A percentile compares a stretch with the other conserved stretches of the same genome.
phyloP scores from a whole-genome alignment of 768 basidiomycete species.

The Pulveroboletus sp. region DNA sequence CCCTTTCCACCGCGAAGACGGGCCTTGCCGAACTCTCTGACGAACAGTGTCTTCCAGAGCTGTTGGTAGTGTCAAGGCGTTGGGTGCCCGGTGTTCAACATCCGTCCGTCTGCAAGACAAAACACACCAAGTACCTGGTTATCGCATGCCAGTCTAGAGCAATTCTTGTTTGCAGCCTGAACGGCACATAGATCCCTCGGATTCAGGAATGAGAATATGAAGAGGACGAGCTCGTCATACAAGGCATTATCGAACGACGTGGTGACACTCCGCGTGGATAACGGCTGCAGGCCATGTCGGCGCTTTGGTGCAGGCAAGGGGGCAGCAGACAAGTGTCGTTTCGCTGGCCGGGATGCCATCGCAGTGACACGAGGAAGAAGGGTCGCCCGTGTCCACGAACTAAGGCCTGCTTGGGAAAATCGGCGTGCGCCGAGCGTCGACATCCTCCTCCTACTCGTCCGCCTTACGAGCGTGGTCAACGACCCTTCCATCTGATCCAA shows the following conservation, averaged over 20 bases:
- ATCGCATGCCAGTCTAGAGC: conserved; percentile 62
- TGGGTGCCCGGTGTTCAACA: conserved; percentile 14
- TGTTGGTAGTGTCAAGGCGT: conserved; percentile 17
- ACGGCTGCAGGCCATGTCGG: conserved; percentile 29
- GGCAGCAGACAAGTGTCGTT: conserved; percentile 46
- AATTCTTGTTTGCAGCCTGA: conserved; percentile 59
- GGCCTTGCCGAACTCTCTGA: conserved; percentile 59
- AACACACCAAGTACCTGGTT: conserved; percentile 46
- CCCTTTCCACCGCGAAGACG: conserved; percentile 67
- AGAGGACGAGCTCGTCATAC: conserved; percentile 73
- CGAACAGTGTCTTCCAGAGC: conserved; percentile 68
- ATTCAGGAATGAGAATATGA: conserved; percentile 67
- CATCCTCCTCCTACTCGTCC: too few relatives aligned
- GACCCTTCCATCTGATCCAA: too few relatives aligned
- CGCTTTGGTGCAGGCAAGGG: conserved; percentile 58
- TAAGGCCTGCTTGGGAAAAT: too few relatives aligned
- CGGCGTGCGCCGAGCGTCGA: too few relatives aligned
- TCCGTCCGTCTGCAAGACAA: not conserved
- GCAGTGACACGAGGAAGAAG: conserved; percentile 5
- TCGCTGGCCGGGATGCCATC: conserved; percentile 37
- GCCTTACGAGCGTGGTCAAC: too few relatives aligned
- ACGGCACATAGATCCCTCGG: conserved; percentile 62
- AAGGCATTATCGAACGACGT: conserved; percentile 51
- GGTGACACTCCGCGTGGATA: conserved; percentile 11
- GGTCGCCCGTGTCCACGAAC: too few relatives aligned